These are phyloP conservation scores for Hypoxylon fuscum DNA, from an alignment of 495 filamentous ascomycete genomes.

Conservation along the genomic window DNA sequence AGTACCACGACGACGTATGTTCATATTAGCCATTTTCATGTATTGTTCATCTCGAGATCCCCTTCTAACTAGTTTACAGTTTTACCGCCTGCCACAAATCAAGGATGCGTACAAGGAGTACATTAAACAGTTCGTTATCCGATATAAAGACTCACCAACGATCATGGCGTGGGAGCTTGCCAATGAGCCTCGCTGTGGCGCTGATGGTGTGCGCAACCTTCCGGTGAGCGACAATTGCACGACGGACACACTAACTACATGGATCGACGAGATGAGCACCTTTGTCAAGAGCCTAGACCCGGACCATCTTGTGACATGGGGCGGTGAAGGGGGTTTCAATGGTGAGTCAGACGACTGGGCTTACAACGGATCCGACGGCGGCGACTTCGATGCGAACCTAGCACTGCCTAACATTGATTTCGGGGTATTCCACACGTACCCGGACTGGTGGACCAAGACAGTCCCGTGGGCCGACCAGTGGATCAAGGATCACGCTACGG, in stretches of 20 bases:
- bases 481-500: conserved; percentile 66
- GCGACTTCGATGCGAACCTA: conserved; percentile 67
- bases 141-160: conserved; percentile 65
- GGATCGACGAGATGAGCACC: conserved; percentile 65
- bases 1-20: conserved; percentile 32
- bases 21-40: not conserved
- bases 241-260: conserved; percentile 66
- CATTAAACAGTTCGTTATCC: conserved; percentile 67
- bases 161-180: conserved; percentile 77
- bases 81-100: conserved; percentile 64
- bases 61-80: conserved; percentile 49
- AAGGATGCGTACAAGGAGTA: conserved; percentile 71
- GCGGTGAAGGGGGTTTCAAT: conserved; percentile 62
- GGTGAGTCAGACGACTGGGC: conserved; percentile 14
- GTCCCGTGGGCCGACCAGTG: conserved; percentile 59
- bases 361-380: conserved; percentile 64
- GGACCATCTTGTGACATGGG: conserved; percentile 73
- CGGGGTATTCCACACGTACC: conserved; percentile 72
- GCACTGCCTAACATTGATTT: conserved; percentile 64
- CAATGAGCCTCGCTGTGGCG: conserved; percentile 76
- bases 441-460: conserved; percentile 51
- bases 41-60: not conserved
- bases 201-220: conserved; percentile 49
- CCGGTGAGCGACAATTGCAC: conserved; percentile 50
- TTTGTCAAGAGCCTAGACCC: conserved; percentile 73